phyloP scores from a whole-genome alignment of 1,284 basidiomycete species.

The Earliella scabrosa region DNA sequence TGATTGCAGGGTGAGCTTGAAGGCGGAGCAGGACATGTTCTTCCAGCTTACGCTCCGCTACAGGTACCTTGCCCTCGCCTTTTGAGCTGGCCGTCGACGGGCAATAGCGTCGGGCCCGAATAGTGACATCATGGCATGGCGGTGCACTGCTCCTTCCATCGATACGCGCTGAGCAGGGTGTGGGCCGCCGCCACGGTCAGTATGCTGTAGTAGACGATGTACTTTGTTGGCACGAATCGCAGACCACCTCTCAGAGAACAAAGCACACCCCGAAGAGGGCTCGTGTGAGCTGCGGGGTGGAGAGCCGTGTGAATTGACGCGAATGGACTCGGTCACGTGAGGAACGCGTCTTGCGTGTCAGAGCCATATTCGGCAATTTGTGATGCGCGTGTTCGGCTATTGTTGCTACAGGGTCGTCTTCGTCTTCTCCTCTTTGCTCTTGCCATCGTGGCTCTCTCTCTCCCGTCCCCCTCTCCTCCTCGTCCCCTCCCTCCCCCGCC shows the following conservation, averaged over 20 bases:
- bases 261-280: neutral
- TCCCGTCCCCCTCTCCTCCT: conserved; percentile 13
- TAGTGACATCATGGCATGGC: neutral
- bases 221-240: neutral
- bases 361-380: conserved; percentile 22
- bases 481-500: conserved; percentile 10
- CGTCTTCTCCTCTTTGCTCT: conserved; percentile 17
- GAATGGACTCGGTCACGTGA: conserved; percentile 30
- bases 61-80: conserved; percentile 58
- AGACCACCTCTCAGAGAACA: neutral
- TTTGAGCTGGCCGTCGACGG: conserved; percentile 33
- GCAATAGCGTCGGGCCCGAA: neutral
- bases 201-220: too few species aligned
- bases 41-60: conserved; percentile 5
- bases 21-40: neutral
- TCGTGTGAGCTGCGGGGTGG: too few species aligned
- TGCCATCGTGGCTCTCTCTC: conserved; percentile 9
- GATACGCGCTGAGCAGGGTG: too few species aligned
- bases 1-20: conserved; percentile 77
- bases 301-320: conserved; percentile 21
- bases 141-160: neutral
- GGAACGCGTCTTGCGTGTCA: conserved; percentile 26
- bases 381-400: conserved; percentile 23
- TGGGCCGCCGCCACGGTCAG: too few species aligned
- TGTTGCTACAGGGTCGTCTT: conserved; percentile 1